Base-by-base conservation (phyloP, 2,329 filamentous ascomycete species). In the Monilinia laxa region DNA sequence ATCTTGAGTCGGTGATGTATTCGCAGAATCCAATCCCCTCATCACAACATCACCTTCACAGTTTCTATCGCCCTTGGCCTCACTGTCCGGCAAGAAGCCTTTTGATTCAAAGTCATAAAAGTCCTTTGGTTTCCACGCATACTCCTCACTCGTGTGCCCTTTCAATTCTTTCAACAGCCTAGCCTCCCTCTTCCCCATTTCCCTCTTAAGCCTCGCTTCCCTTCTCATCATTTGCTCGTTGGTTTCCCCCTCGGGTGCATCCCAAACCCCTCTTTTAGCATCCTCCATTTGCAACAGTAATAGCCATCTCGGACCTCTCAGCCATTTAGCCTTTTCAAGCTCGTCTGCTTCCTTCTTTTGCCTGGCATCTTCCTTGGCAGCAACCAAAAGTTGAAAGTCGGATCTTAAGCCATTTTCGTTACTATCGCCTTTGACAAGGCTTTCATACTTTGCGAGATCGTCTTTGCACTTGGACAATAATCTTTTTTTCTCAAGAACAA, bases 31-130 rank as follows among this genome's bases (percentile, higher is more conserved):
- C n/a, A 45, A 60, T 14, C 47, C 54, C 38, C 58, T 62, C 68
- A 72, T 71, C 28, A 68, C 58, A 25, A 70, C 42, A 66, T 72
- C 72, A 7, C 57, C 64, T 51, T 68, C 52, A 20, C 16, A 20
- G 47, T 62, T n/a, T 53, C 57, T 67, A 6, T 28, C 64, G n/a
- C 67, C 49, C 20, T 56, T 62, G 11, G 6, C 54, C 23, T 72
- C 57, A 38, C 28, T 38, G 2, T 18, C 12, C n/a, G 12, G 23
- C n/a, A 23, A 52, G 23, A 23, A 25, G 49, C n/a, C 1, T 7
- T 12, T 25, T 4, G 10, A 16, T 11, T 16, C 49, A 9, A 11
- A 31, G 14, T 35, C 12, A 20, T 31, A 23, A 16, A 51, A 38
- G 10, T 51, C 31, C 14, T 38, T 38, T 10, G n/a, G 14, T 12